phyloP scores from a whole-genome alignment of 2,329 filamentous ascomycete genomes.

The Knoxdaviesia proteae region DNA sequence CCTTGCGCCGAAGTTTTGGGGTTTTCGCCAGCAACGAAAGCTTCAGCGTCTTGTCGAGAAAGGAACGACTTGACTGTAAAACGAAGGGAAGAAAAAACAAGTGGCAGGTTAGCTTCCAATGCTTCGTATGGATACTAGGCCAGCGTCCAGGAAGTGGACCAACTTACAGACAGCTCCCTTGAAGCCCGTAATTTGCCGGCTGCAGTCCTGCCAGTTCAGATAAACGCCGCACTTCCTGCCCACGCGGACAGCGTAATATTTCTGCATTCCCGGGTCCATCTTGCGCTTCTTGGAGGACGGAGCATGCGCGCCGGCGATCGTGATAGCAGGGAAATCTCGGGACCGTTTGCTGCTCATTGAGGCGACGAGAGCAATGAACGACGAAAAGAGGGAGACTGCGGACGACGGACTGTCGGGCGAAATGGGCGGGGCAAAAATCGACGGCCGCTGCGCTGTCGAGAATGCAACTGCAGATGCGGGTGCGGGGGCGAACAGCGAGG shows the following conservation, averaged over 20 bases:
- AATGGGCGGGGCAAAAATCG: too few species aligned
- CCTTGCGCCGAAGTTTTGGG: slow-evolving; percentile 14
- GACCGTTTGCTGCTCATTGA: too few species aligned
- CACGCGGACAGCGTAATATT: slow-evolving; percentile 41
- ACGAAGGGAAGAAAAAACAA: not conserved
- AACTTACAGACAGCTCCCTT: slow-evolving; percentile 46
- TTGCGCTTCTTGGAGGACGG: slow-evolving; percentile 24
- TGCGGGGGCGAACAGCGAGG: too few species aligned
- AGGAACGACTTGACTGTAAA: slow-evolving; percentile 58
- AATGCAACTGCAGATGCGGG: too few species aligned
- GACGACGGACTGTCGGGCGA: too few species aligned
- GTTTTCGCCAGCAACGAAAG: slow-evolving; percentile 45
- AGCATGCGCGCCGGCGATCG: not conserved
- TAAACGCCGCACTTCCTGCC: slow-evolving; percentile 41
- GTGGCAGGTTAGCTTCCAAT: slow-evolving; percentile 3
- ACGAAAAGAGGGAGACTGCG: too few species aligned
- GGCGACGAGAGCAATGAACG: too few species aligned
- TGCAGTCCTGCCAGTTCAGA: slow-evolving; percentile 37
- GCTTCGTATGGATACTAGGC: not conserved
- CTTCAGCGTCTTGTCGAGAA: slow-evolving; percentile 53
- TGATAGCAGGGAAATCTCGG: too few species aligned
- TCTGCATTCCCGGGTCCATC: slow-evolving; percentile 21
- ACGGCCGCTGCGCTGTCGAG: too few species aligned
- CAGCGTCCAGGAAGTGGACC: not conserved
- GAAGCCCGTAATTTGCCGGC: slow-evolving; percentile 37